These are phyloP conservation scores for Pseudozyma flocculosa DNA, from an alignment of 1,284 basidiomycete species.

Conservation along the genomic window DNA sequence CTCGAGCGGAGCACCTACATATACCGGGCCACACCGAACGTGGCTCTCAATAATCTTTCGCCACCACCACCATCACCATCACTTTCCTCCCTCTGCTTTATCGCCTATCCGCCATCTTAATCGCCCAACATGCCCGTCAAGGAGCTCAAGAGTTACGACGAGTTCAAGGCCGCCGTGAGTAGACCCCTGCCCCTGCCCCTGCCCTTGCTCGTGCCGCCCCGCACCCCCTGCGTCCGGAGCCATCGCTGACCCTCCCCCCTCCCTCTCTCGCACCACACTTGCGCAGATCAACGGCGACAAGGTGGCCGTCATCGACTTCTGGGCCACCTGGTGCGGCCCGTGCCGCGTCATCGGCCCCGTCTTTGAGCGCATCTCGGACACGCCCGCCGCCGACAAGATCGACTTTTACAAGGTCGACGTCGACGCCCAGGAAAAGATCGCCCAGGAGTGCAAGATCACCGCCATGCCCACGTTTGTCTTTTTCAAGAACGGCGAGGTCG, in stretches of 20 bases:
- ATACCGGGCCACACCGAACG: too few relatives aligned
- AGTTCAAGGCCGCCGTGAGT: constrained; percentile 65
- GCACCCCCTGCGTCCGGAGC: background rate
- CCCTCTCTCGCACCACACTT: constrained; percentile 1
- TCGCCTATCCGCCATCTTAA: too few relatives aligned
- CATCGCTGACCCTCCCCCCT: constrained; percentile 1
- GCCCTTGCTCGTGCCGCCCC: background rate
- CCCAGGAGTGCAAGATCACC: constrained; percentile 71
- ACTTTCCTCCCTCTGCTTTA: background rate
- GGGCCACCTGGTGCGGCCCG: constrained; percentile 59
- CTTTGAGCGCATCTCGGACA: constrained; percentile 69
- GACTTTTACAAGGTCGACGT: constrained; percentile 74
- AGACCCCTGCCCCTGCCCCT: background rate
- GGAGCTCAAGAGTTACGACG: constrained; percentile 63
- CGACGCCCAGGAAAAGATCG: constrained; percentile 59
- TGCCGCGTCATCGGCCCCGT: constrained; percentile 77
- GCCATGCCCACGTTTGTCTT: constrained; percentile 79
- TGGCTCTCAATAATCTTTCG: too few relatives aligned
- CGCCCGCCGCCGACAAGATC: constrained; percentile 59
- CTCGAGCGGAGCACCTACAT: too few relatives aligned
- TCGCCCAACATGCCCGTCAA: constrained; percentile 59
- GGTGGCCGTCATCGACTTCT: constrained; percentile 56
- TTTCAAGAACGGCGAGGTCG: constrained; percentile 70
- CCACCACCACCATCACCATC: background rate
- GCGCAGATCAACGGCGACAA: constrained; percentile 64